Percentiles rank a stretch among this genome's conserved stretches.
Evolutionary conservation across 345 rosid genomes (phyloP).

Genomic region (Erysimum cheiranthoides): DNA sequence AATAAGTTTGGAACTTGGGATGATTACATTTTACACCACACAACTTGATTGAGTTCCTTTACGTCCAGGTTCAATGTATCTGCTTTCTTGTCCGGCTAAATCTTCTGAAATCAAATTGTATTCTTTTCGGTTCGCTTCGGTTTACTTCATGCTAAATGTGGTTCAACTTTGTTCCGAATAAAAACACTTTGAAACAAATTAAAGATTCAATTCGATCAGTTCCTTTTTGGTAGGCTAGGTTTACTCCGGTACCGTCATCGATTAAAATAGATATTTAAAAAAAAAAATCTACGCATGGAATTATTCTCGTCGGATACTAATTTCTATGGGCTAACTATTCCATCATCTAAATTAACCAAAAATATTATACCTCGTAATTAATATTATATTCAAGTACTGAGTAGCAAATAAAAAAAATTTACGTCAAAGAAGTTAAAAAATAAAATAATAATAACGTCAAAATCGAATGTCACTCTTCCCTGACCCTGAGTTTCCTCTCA

Average conservation of each 20-base stretch:
- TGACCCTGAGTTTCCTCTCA: background rate
- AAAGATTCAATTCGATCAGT: background rate
- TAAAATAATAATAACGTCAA: background rate
- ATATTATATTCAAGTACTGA: too few relatives aligned
- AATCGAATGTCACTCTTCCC: background rate
- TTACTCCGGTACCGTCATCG: background rate
- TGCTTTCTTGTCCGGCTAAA: background rate
- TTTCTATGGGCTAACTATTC: background rate
- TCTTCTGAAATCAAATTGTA: background rate
- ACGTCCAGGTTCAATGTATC: constrained; percentile 43
- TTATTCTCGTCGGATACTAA: background rate
- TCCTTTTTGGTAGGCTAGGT: background rate
- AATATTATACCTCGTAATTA: too few relatives aligned
- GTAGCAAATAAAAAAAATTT: background rate
- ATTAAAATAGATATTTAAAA: background rate
- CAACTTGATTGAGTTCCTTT: background rate
- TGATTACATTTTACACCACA: background rate
- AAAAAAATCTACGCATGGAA: background rate
- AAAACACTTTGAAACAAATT: background rate
- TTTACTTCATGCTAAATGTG: background rate
- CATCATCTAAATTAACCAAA: too few relatives aligned
- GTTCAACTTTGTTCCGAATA: background rate
- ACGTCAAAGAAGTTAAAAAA: background rate
- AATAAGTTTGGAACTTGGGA: background rate
- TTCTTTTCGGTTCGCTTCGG: constrained; percentile 1